Conservation (phyloP, 192 early-diverging fungal species). For the Coemansia sp. region DNA sequence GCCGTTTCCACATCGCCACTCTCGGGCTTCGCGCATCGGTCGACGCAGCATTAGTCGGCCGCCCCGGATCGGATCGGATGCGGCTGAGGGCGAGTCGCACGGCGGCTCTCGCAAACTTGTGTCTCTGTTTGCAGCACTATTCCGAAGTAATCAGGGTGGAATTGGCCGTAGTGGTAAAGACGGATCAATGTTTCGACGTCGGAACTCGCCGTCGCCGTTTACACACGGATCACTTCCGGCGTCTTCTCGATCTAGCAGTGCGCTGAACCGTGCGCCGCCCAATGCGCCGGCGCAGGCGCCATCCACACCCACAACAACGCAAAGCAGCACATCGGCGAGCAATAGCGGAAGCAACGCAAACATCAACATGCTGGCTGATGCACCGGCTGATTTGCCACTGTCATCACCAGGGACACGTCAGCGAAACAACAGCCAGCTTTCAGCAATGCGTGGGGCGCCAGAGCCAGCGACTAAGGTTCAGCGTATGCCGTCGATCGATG, state of each 20-base stretch:
- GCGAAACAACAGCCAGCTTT: conserved; percentile 48
- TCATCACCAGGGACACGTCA: conserved; percentile 40
- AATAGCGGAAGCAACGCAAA: conserved; percentile 10
- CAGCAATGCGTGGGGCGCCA: conserved; percentile 31
- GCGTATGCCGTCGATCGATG: conserved; percentile 80
- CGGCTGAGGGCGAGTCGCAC: conserved; percentile 18
- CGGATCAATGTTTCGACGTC: conserved; percentile 32
- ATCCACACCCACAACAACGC: conserved; percentile 6
- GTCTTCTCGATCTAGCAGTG: conserved; percentile 25
- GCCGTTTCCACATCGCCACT: conserved; percentile 37
- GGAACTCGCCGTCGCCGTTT: conserved; percentile 42
- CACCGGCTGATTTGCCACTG: conserved; percentile 14
- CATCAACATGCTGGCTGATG: neutral
- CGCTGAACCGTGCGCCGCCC: conserved; percentile 28
- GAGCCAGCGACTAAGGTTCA: conserved; percentile 41
- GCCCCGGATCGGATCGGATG: conserved; percentile 19
- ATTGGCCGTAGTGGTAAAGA: conserved; percentile 31
- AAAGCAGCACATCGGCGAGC: conserved; percentile 6
- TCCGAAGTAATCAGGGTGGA: conserved; percentile 45
- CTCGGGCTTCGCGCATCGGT: conserved; percentile 48
- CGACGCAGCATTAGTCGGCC: conserved; percentile 50
- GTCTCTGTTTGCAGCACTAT: conserved; percentile 71
- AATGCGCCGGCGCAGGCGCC: conserved; percentile 8
- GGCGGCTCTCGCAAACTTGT: conserved; percentile 62
- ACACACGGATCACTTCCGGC: conserved; percentile 26